Conservation (phyloP, 768 basidiomycete genomes). For the Amanita brunnescens region DNA sequence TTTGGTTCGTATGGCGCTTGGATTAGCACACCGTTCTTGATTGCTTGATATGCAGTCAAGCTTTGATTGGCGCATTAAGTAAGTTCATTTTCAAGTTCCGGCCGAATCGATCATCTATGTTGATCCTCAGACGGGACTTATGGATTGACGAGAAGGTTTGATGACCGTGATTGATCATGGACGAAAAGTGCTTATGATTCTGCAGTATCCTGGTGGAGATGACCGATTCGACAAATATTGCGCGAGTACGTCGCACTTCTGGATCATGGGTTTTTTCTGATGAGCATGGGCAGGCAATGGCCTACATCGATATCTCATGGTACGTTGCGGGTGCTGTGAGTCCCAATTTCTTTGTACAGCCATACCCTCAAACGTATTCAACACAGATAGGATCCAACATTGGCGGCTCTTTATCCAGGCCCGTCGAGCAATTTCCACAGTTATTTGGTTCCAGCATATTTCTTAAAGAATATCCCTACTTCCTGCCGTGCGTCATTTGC, state of each 20-base stretch:
- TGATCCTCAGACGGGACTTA: slow-evolving; percentile 41
- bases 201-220: slow-evolving; percentile 45
- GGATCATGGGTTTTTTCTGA: not conserved
- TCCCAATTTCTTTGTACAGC: not conserved
- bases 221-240: slow-evolving; percentile 46
- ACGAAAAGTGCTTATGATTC: not conserved
- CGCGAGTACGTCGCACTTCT: slow-evolving; percentile 23
- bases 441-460: slow-evolving; percentile 31
- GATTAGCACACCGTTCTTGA: not conserved
- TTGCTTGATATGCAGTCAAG: slow-evolving; percentile 38
- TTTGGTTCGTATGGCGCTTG: slow-evolving; percentile 10
- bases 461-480: slow-evolving; percentile 41
- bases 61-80: slow-evolving; percentile 64
- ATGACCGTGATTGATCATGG: not conserved
- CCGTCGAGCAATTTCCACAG: slow-evolving; percentile 33
- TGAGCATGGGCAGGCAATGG: not conserved
- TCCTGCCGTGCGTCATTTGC: slow-evolving; percentile 24
- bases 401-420: not conserved
- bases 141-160: slow-evolving; percentile 57
- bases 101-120: not conserved
- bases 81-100: slow-evolving; percentile 19
- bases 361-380: not conserved
- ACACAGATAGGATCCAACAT: not conserved
- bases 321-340: slow-evolving; percentile 13
- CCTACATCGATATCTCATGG: slow-evolving; percentile 28